Evolutionary conservation across 2,329 filamentous ascomycete species (phyloP).

Genomic region (Karstenula rhodostoma): DNA sequence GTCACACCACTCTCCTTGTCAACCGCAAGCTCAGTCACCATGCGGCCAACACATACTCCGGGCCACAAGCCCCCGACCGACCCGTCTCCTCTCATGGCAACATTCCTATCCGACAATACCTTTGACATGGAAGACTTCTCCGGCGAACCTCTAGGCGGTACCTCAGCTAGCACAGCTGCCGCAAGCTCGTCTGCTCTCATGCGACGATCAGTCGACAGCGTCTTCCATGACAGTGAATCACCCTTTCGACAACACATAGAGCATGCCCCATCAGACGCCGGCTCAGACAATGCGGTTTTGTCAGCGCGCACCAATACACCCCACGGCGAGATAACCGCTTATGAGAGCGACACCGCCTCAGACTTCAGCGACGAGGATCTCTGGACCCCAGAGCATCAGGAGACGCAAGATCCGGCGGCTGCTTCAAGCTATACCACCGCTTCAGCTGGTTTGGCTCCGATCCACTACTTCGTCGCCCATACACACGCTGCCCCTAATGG

Average conservation of each 20-base stretch:
- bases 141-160: neutral
- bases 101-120: neutral
- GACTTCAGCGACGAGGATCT: neutral
- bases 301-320: neutral
- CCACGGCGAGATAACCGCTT: neutral
- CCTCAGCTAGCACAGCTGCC: neutral
- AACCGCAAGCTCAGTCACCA: neutral
- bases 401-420: neutral
- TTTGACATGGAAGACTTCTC: neutral
- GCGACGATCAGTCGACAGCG: neutral
- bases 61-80: neutral
- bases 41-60: neutral
- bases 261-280: neutral
- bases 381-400: neutral
- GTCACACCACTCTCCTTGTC: neutral
- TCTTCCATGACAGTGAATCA: no score
- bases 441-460: neutral
- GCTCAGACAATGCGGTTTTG: neutral
- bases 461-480: neutral
- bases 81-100: neutral
- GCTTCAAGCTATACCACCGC: neutral
- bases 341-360: neutral
- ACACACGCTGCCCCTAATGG: neutral
- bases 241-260: neutral
- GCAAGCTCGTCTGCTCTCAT: neutral